A percentile compares a stretch with the other conserved stretches of the same genome.
phyloP scores from a whole-genome alignment of 2,329 filamentous ascomycete species.

The Metarhizium sp. region DNA sequence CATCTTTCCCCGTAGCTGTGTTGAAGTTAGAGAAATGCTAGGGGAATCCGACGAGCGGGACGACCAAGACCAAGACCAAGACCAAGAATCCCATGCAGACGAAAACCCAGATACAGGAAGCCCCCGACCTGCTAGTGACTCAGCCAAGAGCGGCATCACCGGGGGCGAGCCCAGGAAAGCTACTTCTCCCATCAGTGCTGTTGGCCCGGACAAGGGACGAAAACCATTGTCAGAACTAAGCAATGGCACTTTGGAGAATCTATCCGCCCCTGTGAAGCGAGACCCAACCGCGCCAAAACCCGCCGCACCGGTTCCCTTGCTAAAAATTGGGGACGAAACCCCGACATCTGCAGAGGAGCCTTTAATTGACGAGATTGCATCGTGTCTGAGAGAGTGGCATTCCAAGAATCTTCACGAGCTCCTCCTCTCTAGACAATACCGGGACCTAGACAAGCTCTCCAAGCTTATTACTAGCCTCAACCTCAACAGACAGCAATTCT shows the following conservation, averaged over 20 bases:
- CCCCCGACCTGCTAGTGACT: conserved; percentile 32
- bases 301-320: conserved; percentile 87
- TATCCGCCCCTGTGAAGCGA: conserved; percentile 42
- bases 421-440: conserved; percentile 73
- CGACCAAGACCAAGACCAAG: conserved; percentile 31
- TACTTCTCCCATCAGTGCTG: conserved; percentile 21
- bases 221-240: conserved; percentile 25
- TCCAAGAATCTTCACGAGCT: conserved; percentile 93
- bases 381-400: conserved; percentile 95
- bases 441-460: conserved; percentile 70
- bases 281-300: conserved; percentile 66
- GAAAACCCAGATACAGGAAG: conserved; percentile 20
- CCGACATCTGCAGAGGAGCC: conserved; percentile 83
- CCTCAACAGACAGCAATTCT: conserved; percentile 74
- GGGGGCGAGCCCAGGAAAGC: conserved; percentile 26
- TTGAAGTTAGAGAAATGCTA: conserved; percentile 87
- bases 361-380: conserved; percentile 93
- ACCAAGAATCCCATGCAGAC: conserved; percentile 22
- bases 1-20: conserved; percentile 90
- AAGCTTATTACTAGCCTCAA: conserved; percentile 76
- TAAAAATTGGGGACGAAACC: conserved; percentile 96
- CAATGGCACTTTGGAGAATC: conserved; percentile 29
- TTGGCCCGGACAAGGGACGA: conserved; percentile 15
- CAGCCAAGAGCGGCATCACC: conserved; percentile 44
- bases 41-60: conserved; percentile 57